A percentile compares a stretch with the other conserved stretches of the same genome.
These are phyloP conservation scores for Gonapodya sp. DNA, from an alignment of 192 early-diverging fungal species.

Conservation along the genomic window DNA sequence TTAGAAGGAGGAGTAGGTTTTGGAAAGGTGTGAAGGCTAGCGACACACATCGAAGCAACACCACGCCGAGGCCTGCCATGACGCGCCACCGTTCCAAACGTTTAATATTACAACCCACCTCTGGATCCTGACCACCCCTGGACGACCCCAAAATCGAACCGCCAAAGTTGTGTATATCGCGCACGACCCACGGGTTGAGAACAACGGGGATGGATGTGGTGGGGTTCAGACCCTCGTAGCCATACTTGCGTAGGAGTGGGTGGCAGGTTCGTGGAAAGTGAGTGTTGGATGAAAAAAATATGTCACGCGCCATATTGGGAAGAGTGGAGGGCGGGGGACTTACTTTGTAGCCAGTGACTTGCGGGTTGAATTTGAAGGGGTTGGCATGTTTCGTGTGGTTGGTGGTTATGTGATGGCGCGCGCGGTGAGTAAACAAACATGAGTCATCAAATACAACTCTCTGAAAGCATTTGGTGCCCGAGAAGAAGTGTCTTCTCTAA, in stretches of 20 bases:
- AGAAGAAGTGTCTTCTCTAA: too few species aligned
- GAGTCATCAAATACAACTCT: too few species aligned
- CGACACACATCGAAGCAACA: neutral
- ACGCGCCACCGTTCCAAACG: neutral
- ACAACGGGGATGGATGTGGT: constrained; percentile 4
- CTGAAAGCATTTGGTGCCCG: neutral
- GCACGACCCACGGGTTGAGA: constrained; percentile 16
- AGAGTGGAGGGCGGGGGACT: too few species aligned
- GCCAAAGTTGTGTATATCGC: constrained; percentile 22
- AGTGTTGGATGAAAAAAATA: neutral
- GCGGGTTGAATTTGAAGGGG: too few species aligned
- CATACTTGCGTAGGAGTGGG: constrained; percentile 4
- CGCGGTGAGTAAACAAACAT: too few species aligned
- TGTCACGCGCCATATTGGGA: neutral
- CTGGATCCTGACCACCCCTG: constrained; percentile 18
- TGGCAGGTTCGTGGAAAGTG: neutral
- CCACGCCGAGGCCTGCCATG: neutral
- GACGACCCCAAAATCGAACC: constrained; percentile 18
- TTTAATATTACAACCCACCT: neutral
- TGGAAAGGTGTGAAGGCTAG: neutral
- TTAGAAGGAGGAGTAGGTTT: neutral
- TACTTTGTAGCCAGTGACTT: constrained; percentile 7
- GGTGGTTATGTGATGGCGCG: too few species aligned
- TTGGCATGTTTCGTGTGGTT: too few species aligned
- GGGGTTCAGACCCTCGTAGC: constrained; percentile 19